Base-by-base conservation (phyloP, 2,329 filamentous ascomycete genomes). In the Coniochaeta hoffmannii region DNA sequence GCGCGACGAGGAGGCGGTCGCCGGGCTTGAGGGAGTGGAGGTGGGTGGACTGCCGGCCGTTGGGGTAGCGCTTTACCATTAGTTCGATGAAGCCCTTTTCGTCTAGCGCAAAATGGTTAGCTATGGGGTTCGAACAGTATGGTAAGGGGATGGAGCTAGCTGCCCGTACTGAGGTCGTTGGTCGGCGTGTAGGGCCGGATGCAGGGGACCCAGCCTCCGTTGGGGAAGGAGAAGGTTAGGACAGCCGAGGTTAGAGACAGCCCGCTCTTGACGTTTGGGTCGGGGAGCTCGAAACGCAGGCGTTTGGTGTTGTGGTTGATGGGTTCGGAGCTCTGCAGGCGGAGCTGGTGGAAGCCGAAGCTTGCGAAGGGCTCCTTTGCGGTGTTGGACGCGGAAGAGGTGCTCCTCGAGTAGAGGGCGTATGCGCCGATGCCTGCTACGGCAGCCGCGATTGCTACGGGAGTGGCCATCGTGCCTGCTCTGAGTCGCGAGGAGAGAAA, bases 151-250 rank as follows among this genome's bases (percentile, higher is more conserved):
- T n/a, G 17, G 36, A 41, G n/a, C 9, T n/a, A n/a, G n/a, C n/a
- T n/a, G 34, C 31, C 58, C 69, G 44, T 69, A 81, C 80, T 71
- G 15, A 75, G 69, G 41, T 75, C 68, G 59, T 74, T 83, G 53
- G 87, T 73, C 0, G 86, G 86, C 0, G 85, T 88, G 61, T 89
- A 89, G 0, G 86, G 86, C 41, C 86, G 74, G 11, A 85, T 67
- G 1, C 81, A 79, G 0, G 86, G 86, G 3, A 83, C 64, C 73
- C 76, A 81, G 51, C 73, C 67, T 7, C 80, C 82, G 11, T 77
- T 68, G 0, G 85, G 83, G 60, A 80, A 81, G 2, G 83, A 78
- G 36, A 82, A 66, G 1, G 84, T 85, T 35, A 89, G 72, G 2
- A 89, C 70, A 2, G 86, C 77, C 12, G 76, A 81, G 0, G 77